These are phyloP conservation scores for Austroboletus novae-zelandiae DNA, from an alignment of 1,284 basidiomycete species.

Conservation along the genomic window DNA sequence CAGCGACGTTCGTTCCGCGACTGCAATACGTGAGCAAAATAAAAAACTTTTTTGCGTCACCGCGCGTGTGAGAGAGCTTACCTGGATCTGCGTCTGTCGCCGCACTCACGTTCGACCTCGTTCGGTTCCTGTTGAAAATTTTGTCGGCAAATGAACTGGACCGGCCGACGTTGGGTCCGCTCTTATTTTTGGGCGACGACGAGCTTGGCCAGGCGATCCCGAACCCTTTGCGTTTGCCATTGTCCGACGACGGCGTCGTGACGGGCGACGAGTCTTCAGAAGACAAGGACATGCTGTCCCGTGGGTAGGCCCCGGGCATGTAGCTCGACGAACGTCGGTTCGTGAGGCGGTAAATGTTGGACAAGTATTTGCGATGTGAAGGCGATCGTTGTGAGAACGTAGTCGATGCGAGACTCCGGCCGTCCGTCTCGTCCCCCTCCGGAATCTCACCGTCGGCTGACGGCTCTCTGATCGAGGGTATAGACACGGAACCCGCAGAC, in stretches of 20 bases:
- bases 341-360: slow-evolving; percentile 45
- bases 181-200: slow-evolving; percentile 44
- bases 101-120: slow-evolving; percentile 42
- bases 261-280: slow-evolving; percentile 54
- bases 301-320: slow-evolving; percentile 38
- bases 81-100: slow-evolving; percentile 17
- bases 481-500: slow-evolving; percentile 29
- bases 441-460: slow-evolving; percentile 27
- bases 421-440: slow-evolving; percentile 31
- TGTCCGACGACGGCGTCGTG: slow-evolving; percentile 47
- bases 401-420: slow-evolving; percentile 31
- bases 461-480: slow-evolving; percentile 33
- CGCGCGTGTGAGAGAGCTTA: not conserved
- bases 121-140: slow-evolving; percentile 49
- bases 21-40: not conserved
- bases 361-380: slow-evolving; percentile 44
- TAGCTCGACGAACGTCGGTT: slow-evolving; percentile 34
- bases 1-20: slow-evolving; percentile 26
- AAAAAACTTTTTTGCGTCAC: not conserved
- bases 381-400: slow-evolving; percentile 32
- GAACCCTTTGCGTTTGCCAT: slow-evolving; percentile 27
- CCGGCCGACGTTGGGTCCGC: slow-evolving; percentile 35
- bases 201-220: slow-evolving; percentile 45
- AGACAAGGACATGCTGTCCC: slow-evolving; percentile 51
- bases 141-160: slow-evolving; percentile 56